Evolutionary conservation across 2,329 filamentous ascomycete species (phyloP).

Genomic region (Myriangium duriaei): DNA sequence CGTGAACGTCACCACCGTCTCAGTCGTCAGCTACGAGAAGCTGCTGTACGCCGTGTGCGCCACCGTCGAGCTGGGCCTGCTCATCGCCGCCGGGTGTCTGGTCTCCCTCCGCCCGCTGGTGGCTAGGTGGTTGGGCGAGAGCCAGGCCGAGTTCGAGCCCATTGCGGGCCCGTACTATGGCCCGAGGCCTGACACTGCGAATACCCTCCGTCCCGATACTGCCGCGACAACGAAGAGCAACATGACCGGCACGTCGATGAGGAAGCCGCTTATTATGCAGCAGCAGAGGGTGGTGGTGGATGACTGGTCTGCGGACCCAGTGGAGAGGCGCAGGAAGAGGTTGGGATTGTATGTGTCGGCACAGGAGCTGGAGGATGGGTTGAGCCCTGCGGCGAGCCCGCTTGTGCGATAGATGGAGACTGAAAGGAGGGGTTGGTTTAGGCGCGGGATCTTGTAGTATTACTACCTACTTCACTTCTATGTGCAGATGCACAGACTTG

Average conservation of each 20-base stretch:
- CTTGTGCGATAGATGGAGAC: slow-evolving; percentile 1
- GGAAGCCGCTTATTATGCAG: background rate
- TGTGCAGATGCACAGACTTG: too few relatives aligned
- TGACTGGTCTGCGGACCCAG: background rate
- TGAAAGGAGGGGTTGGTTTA: too few relatives aligned
- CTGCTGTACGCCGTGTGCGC: background rate
- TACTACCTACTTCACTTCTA: too few relatives aligned
- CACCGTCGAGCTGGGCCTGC: slow-evolving; percentile 2
- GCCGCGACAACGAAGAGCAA: background rate
- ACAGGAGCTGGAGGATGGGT: slow-evolving; percentile 1
- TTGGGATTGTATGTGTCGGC: slow-evolving; percentile 1
- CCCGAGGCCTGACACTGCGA: slow-evolving; percentile 2
- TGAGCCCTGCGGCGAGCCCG: slow-evolving; percentile 3
- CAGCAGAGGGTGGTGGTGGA: slow-evolving; percentile 1
- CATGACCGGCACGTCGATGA: background rate
- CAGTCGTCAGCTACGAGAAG: background rate
- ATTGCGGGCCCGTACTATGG: background rate
- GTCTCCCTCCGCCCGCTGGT: background rate
- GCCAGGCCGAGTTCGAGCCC: background rate
- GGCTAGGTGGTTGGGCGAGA: slow-evolving; percentile 1
- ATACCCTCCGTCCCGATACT: background rate
- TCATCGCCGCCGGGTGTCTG: slow-evolving; percentile 2
- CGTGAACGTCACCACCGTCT: background rate
- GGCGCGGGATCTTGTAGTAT: too few relatives aligned
- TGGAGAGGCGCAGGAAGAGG: slow-evolving; percentile 1